Evolutionary conservation across 202 grass and related monocot species (phyloP).

Genomic region (Setaria viridis): DNA sequence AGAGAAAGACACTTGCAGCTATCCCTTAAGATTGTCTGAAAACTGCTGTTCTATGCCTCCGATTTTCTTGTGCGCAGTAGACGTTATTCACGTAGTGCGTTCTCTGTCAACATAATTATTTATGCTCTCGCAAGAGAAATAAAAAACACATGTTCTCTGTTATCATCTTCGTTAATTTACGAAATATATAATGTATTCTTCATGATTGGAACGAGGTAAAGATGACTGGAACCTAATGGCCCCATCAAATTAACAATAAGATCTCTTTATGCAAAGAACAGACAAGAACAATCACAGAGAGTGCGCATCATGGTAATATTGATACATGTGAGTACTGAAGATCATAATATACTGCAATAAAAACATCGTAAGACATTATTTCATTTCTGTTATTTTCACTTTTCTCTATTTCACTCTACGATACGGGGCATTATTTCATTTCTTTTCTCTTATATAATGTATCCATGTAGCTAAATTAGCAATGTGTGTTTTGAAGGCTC

Average conservation of each 20-base stretch:
- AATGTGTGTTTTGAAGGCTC: not conserved
- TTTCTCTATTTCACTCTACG: too few relatives aligned
- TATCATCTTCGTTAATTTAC: not conserved
- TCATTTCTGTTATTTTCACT: not conserved
- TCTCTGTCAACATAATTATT: not conserved
- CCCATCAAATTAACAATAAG: too few relatives aligned
- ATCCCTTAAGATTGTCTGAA: not conserved
- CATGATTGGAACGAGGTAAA: too few relatives aligned
- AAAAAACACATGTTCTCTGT: not conserved
- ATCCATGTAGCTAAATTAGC: not conserved
- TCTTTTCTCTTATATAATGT: not conserved
- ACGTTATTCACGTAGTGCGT: not conserved
- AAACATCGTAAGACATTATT: not conserved
- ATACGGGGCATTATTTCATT: not conserved
- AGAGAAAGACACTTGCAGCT: conserved; percentile 20
- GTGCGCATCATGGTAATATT: too few relatives aligned
- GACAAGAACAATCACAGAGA: too few relatives aligned
- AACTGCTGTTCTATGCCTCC: not conserved
- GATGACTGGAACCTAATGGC: too few relatives aligned
- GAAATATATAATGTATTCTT: not conserved
- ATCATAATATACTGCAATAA: too few relatives aligned
- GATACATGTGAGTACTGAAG: too few relatives aligned
- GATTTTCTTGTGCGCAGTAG: not conserved
- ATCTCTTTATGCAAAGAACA: too few relatives aligned
- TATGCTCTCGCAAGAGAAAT: not conserved